Evolutionary conservation across 108 stramenopile species (phyloP).

Genomic region (Aureococcus anophagefferens): DNA sequence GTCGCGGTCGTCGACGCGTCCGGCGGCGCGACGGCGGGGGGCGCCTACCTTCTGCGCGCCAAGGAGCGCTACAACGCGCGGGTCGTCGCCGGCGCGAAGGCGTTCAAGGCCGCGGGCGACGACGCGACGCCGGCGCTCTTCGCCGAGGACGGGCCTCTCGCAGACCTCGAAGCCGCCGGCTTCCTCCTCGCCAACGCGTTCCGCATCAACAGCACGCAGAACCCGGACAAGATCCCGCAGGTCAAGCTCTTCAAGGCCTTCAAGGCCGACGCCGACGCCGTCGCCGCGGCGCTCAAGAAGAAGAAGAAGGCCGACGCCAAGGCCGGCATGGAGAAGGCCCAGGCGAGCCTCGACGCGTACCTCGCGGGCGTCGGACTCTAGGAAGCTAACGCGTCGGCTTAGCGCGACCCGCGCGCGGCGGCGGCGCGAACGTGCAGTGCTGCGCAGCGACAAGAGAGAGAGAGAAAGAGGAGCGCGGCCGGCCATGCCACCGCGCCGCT

Average conservation of each 20-base stretch:
- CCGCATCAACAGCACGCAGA: not conserved
- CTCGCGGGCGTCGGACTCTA: not conserved
- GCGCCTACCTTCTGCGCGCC: not conserved
- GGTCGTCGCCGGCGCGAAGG: not conserved
- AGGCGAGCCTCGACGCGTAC: not conserved
- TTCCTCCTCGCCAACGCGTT: constrained; percentile 1
- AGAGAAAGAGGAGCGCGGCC: too few relatives aligned
- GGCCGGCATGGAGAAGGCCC: not conserved
- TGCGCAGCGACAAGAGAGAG: too few relatives aligned
- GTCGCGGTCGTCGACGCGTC: too few relatives aligned
- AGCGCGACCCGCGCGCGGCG: too few relatives aligned
- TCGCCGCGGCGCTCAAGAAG: not conserved
- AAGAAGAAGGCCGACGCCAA: not conserved
- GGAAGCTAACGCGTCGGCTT: too few relatives aligned
- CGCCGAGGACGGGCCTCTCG: not conserved
- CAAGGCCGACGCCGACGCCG: not conserved
- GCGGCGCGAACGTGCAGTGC: too few relatives aligned
- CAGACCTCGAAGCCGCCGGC: not conserved
- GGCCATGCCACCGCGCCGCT: too few relatives aligned
- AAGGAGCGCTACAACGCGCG: not conserved
- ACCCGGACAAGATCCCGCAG: not conserved
- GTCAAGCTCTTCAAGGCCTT: not conserved
- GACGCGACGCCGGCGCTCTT: not conserved
- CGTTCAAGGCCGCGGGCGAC: not conserved
- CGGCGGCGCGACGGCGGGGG: not conserved